Evolutionary conservation across 257 asterid genomes (phyloP), one percentile per base, ranked within the genome.

Genomic region (Apocynum venetum): DNA sequence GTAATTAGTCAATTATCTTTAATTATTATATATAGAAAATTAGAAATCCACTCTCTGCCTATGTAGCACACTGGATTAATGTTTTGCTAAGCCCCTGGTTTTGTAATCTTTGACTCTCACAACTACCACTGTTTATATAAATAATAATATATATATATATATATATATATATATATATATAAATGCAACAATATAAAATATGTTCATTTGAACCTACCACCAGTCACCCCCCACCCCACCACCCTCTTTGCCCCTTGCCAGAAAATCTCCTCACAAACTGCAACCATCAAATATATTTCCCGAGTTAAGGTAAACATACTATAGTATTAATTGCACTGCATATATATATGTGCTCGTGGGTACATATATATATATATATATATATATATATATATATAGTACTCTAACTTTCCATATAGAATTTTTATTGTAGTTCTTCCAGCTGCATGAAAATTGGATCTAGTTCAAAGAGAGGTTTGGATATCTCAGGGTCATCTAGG

Each of bases 61-160:
- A 19, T 20, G 71, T 47, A 80, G 83, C 83, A 74, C 83, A 80
- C 73, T 53, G 83, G 35, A 74, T 46, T 46, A 46, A 74, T 74
- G 70, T 68, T 80, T 68, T 55, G 59, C 79, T 38, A 66, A 75
- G 83, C 83, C 83, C 83, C 76, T 74, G 83, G 83, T 80, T 80
- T 80, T 67, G 48, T 66, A 35, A 36, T 70, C 64, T 68, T 74
- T 68, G 83, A 80, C 83, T 80, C 71, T 78, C 79, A 55, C 31
- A 47, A 53, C 64, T 57, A 69, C 79, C 8, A 40, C 64, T 57
- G 12, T 25, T 11, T 0, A 61, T 20, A 8, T 57, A 20, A 8
- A 60, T 0, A 1, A 25, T 9, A n/a, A 38, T 8, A 13, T 52
- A 44, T 36, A 35, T 25, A 44, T 40, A 17, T 52, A 13, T 52